Percentiles rank a stretch among this genome's conserved stretches.
phyloP scores from a whole-genome alignment of 306 rosid species.

The Crotalaria pallida region DNA sequence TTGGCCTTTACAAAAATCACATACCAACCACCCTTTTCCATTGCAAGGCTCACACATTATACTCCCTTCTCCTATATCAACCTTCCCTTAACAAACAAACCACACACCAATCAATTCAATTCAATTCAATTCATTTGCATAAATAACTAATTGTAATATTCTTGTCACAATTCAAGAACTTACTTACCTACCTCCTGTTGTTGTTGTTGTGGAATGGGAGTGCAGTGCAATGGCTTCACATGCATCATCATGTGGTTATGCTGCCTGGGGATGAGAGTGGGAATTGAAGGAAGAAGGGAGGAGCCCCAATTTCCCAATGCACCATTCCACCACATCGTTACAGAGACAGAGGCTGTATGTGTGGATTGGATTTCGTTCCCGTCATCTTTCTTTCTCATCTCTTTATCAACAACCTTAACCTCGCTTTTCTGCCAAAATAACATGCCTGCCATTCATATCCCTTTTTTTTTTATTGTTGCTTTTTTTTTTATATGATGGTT shows the following conservation, averaged over 20 bases:
- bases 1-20: constrained; percentile 81
- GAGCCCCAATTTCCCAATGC: background rate
- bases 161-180: no score
- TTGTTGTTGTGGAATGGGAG: constrained; percentile 39
- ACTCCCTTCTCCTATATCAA: constrained; percentile 22
- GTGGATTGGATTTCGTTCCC: background rate
- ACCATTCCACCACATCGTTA: no score
- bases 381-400: constrained; percentile 13
- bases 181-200: constrained; percentile 23
- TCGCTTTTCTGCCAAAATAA: background rate
- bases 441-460: constrained; percentile 26
- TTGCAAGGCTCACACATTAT: constrained; percentile 72
- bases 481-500: no score
- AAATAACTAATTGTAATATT: no score
- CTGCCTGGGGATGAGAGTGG: background rate
- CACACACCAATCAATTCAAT: background rate
- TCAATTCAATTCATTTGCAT: no score
- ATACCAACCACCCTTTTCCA: constrained; percentile 76
- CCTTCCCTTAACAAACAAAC: constrained; percentile 30
- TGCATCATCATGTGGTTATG: background rate
- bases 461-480: no score
- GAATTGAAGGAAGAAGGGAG: background rate
- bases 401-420: constrained; percentile 1
- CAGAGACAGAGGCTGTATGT: no score
- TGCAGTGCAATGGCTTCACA: constrained; percentile 33